phyloP scores from a whole-genome alignment of 805 yeast genomes.

The Yamadazyma nakazawae region DNA sequence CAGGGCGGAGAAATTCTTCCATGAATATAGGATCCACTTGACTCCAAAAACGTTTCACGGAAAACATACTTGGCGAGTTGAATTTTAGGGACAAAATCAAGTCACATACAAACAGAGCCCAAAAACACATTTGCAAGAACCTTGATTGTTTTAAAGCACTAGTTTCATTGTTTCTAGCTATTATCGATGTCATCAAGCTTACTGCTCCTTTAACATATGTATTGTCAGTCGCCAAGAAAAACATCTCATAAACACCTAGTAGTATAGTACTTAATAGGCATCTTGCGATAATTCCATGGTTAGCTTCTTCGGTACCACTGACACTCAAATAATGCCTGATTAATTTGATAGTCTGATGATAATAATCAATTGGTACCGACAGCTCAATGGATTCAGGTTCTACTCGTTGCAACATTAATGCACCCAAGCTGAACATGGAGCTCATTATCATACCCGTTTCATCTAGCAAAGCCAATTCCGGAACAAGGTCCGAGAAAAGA shows the following conservation, averaged over 20 bases:
- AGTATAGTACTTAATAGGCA: constrained; percentile 37
- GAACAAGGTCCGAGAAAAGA: constrained; percentile 28
- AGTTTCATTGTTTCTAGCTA: constrained; percentile 15
- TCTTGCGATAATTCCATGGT: constrained; percentile 29
- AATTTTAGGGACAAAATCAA: constrained; percentile 32
- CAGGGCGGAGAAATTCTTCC: constrained; percentile 15
- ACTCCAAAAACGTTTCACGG: constrained; percentile 31
- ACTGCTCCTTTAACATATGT: constrained; percentile 39
- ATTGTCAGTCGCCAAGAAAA: constrained; percentile 34
- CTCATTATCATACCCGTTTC: constrained; percentile 37
- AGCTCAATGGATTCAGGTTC: constrained; percentile 27
- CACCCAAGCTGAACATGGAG: constrained; percentile 35
- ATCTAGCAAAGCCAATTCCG: constrained; percentile 36
- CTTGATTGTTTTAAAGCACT: constrained; percentile 24
- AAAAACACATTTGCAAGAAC: constrained; percentile 32
- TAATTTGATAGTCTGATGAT: constrained; percentile 32
- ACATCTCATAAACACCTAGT: constrained; percentile 37
- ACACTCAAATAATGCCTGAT: constrained; percentile 29
- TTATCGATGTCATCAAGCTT: constrained; percentile 28
- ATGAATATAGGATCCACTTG: constrained; percentile 30
- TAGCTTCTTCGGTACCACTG: constrained; percentile 11
- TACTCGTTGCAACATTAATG: constrained; percentile 31
- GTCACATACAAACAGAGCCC: constrained; percentile 37
- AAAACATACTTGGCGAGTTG: constrained; percentile 29
- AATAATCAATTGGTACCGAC: constrained; percentile 33